These are phyloP conservation scores for Dictyostelium purpureum DNA, from an alignment of 78 protist genomes.

Conservation along the genomic window DNA sequence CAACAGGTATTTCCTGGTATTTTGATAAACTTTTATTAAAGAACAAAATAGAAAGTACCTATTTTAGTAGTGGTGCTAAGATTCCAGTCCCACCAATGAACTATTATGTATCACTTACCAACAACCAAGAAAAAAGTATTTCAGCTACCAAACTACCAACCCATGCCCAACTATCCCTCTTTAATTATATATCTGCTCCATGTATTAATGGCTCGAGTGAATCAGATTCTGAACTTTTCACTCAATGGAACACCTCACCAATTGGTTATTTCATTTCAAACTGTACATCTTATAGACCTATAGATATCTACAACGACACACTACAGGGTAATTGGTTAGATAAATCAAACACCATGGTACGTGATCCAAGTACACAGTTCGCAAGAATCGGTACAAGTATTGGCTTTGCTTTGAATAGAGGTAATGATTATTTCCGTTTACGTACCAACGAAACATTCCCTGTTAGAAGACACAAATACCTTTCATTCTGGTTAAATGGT, in stretches of 20 bases:
- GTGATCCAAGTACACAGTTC: background rate
- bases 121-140: background rate
- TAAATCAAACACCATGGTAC: background rate
- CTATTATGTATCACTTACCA: background rate
- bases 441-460: background rate
- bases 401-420: background rate
- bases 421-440: constrained; percentile 4
- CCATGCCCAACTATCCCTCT: background rate
- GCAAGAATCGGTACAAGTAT: constrained; percentile 19
- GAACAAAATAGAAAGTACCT: background rate
- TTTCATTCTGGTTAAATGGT: constrained; percentile 57
- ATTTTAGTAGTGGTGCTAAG: background rate
- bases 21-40: constrained; percentile 1
- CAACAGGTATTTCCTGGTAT: background rate
- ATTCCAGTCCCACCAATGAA: constrained; percentile 30
- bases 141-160: background rate
- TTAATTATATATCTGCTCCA: constrained; percentile 5
- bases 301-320: constrained; percentile 9
- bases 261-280: constrained; percentile 10
- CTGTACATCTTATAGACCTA: constrained; percentile 25
- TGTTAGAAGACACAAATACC: constrained; percentile 8
- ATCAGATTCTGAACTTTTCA: background rate
- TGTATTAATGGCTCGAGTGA: background rate
- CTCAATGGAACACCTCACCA: background rate
- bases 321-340: constrained; percentile 1